Percentiles rank a stretch among this genome's conserved stretches.
Conservation (phyloP, 2,329 filamentous ascomycete species). For the Metarhizium humberi region DNA sequence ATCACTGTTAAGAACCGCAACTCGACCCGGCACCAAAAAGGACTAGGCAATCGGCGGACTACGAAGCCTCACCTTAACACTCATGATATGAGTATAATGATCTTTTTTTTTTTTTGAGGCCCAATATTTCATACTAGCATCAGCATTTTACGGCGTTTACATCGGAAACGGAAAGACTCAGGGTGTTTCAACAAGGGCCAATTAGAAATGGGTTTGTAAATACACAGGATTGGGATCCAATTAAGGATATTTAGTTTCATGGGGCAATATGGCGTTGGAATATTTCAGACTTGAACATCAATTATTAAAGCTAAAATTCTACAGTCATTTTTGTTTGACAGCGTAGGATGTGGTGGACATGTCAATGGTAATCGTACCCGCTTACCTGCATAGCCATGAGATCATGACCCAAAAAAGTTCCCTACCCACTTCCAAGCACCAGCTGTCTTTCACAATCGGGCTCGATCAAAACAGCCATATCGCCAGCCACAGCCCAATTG, state of each 20-base stretch:
- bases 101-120: neutral
- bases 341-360: neutral
- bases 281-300: neutral
- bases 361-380: conserved; percentile 6
- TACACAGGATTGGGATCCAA: neutral
- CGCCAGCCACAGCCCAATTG: neutral
- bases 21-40: conserved; percentile 15
- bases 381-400: conserved; percentile 20
- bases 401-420: conserved; percentile 12
- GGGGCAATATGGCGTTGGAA: neutral
- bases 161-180: too few relatives aligned
- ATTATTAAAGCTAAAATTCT: neutral
- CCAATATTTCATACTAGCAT: neutral
- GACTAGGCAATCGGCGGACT: neutral
- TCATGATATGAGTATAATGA: neutral
- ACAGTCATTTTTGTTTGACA: neutral
- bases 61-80: neutral
- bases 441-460: neutral
- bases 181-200: neutral
- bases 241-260: neutral
- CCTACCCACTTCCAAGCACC: neutral
- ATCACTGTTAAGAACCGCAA: conserved; percentile 27
- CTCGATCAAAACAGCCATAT: neutral
- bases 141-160: neutral
- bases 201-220: neutral